Evolutionary conservation across 495 filamentous ascomycete species (phyloP).

Genomic region (Aspergillus haitiensis): DNA sequence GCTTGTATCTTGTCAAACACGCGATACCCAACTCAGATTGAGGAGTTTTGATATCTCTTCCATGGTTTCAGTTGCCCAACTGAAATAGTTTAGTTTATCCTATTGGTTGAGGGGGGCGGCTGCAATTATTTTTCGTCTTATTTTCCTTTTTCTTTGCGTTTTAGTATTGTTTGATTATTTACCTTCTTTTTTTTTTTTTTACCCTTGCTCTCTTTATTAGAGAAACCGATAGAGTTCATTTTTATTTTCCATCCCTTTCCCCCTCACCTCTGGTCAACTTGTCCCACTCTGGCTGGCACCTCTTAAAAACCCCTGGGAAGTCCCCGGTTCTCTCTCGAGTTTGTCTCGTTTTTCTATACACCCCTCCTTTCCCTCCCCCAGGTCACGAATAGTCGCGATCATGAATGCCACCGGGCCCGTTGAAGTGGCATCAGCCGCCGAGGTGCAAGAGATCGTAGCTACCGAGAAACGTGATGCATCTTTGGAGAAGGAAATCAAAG

Average conservation of each 20-base stretch:
- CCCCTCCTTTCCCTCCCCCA: background rate
- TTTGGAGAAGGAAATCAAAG: constrained; percentile 14
- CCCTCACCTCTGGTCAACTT: background rate
- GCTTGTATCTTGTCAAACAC: background rate
- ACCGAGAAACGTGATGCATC: constrained; percentile 18
- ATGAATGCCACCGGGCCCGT: background rate
- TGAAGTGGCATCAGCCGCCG: background rate
- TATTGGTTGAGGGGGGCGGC: too few relatives aligned
- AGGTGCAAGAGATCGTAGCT: background rate
- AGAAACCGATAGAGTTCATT: too few relatives aligned
- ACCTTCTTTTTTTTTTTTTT: background rate
- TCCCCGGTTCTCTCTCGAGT: background rate
- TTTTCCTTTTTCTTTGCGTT: background rate
- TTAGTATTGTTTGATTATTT: background rate
- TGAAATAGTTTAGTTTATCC: too few relatives aligned
- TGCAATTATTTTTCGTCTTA: too few relatives aligned
- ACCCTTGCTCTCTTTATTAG: background rate
- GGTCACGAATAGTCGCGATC: background rate
- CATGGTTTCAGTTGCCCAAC: too few relatives aligned
- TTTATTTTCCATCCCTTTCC: background rate
- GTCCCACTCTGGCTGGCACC: constrained; percentile 1
- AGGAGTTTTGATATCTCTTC: too few relatives aligned
- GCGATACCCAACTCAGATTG: background rate
- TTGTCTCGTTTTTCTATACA: background rate
- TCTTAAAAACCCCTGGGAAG: background rate